Evolutionary conservation across 108 stramenopile genomes (phyloP).

Genomic region (Nannochloropsis granulata): DNA sequence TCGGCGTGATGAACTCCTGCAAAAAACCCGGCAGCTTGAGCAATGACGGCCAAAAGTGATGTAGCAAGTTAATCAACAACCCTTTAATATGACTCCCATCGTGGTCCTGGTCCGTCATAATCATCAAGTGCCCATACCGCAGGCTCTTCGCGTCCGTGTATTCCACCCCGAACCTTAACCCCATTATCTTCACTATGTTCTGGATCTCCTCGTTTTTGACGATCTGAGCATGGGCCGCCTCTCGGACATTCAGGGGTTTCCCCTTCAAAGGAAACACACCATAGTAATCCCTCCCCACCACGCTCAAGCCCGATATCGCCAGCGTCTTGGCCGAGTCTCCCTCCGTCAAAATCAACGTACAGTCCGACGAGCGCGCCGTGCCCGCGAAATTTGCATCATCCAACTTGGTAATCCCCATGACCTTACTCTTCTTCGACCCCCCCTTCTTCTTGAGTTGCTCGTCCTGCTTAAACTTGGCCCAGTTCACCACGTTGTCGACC

Average conservation of each 20-base stretch:
- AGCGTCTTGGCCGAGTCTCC: conserved; percentile 97
- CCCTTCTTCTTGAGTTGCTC: conserved; percentile 78
- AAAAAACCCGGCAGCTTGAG: conserved; percentile 86
- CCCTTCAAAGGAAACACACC: conserved; percentile 98
- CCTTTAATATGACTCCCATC: conserved; percentile 99
- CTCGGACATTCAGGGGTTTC: conserved; percentile 91
- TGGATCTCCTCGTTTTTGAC: conserved; percentile 87
- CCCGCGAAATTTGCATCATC: conserved; percentile 97
- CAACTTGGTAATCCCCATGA: conserved; percentile 86
- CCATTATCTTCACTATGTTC: conserved; percentile 91
- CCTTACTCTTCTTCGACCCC: conserved; percentile 67
- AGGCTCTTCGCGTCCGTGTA: conserved; percentile 79
- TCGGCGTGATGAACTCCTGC: conserved; percentile 98
- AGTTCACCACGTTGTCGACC: conserved; percentile 57
- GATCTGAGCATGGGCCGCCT: conserved; percentile 61
- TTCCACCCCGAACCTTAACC: conserved; percentile 68
- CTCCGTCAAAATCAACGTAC: conserved; percentile 95
- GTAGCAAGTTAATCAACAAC: conserved; percentile 97
- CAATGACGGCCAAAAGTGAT: conserved; percentile 89
- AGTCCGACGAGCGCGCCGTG: conserved; percentile 66
- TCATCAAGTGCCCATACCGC: conserved; percentile 90
- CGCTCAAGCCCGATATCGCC: conserved; percentile 79
- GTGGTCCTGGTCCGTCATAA: conserved; percentile 99
- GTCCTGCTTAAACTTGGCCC: conserved; percentile 68
- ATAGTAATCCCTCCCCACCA: conserved; percentile 82